Base-by-base conservation (phyloP, 1,284 basidiomycete genomes). In the Melampsora occidentalis region DNA sequence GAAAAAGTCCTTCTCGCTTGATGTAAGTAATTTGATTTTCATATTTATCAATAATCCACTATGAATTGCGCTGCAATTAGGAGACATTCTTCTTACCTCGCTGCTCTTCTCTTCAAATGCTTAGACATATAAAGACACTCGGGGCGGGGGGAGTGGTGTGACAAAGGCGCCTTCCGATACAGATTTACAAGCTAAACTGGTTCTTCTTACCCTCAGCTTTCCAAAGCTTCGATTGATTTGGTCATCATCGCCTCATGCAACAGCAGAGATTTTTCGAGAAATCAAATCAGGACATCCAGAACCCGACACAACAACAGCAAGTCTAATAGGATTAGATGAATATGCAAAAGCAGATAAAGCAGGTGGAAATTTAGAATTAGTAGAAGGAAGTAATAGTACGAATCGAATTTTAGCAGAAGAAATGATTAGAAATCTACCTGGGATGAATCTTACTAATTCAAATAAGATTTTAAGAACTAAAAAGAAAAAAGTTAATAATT, bases 161-260 rank as follows among this genome's bases (percentile, higher is more conserved):
- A 75, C 46, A 88, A 86, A 78, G 42, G 87, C 84, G 9, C 48
- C 66, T 48, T 78, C 85, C 49, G 79, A 83, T 9, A 82, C 82
- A 6, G 81, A 86, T 6, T 80, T 84, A 1, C 85, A 80, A 64
- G 89, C 92, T 28, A 97, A 97, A 81, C 88, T 99, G 42, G 92
- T 93, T 25, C 87, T 99, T 16, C 88, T 99, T 1, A 91, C 91
- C 0, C 87, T 97, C 12, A 87, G 91, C 14, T 99, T 98, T 82
- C 94, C 94, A 0, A 90, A 92, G 22, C 85, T 99, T 2, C 89
- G 93, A 42, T 91, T 98, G 81, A 91, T 99, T 81, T 99, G 97
- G 97, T 96, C 94, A 0, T 94, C 93, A 1, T 97, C 94, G 1
- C 94, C 97, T 0, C 93, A 93, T 80, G 90, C 93, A 33, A 95